Percentiles rank a stretch among this genome's conserved stretches.
These are phyloP conservation scores for Scedosporium aurantiacum DNA, from an alignment of 2,329 filamentous ascomycete genomes.

Conservation along the genomic window DNA sequence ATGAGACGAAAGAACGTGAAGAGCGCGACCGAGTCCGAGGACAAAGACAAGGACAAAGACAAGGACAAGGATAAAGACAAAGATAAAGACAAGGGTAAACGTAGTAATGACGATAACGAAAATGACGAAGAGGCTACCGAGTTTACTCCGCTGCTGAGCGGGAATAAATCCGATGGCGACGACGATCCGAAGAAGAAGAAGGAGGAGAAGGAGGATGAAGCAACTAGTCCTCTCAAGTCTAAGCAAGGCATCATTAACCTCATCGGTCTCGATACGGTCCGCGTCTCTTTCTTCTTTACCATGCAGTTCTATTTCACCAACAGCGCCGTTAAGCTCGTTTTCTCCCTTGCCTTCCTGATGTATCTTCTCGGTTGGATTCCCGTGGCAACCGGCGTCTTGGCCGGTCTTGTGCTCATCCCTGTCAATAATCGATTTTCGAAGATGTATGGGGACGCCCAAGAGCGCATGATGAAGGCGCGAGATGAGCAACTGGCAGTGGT, in stretches of 20 bases:
- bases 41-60: constrained; percentile 18
- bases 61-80: constrained; percentile 11
- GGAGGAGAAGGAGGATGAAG: constrained; percentile 33
- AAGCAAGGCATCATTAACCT: constrained; percentile 66
- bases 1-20: constrained; percentile 70
- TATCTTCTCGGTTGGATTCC: constrained; percentile 61
- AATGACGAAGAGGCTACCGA: constrained; percentile 15
- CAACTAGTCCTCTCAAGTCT: constrained; percentile 27
- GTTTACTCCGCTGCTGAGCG: constrained; percentile 9
- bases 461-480: constrained; percentile 61
- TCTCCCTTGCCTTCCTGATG: constrained; percentile 57
- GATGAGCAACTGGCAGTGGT: constrained; percentile 67
- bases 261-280: constrained; percentile 63
- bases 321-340: constrained; percentile 49
- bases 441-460: constrained; percentile 53
- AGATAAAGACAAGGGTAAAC: background rate
- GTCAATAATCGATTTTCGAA: constrained; percentile 58
- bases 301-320: constrained; percentile 56
- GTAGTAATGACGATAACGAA: constrained; percentile 7
- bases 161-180: constrained; percentile 29
- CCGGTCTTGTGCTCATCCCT: constrained; percentile 54
- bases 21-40: constrained; percentile 32
- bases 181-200: constrained; percentile 42
- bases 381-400: constrained; percentile 52
- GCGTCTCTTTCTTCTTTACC: constrained; percentile 57